phyloP scores from a whole-genome alignment of 23 red algal species.

The Gracilariopsis chorda region DNA sequence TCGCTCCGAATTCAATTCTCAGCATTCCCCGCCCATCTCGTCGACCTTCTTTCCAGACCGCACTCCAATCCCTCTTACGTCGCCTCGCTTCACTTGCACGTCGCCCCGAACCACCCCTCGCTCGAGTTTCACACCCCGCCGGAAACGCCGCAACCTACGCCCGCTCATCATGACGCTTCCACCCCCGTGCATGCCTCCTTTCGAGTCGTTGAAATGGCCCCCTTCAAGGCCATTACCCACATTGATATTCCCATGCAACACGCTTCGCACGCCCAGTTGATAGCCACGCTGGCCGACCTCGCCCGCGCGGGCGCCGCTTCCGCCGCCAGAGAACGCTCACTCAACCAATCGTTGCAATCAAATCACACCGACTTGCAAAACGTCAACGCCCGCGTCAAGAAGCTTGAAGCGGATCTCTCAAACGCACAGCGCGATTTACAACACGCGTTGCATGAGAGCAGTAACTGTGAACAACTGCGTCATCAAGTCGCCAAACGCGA shows the following conservation, averaged over 20 bases:
- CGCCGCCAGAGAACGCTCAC: not conserved
- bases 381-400: not conserved
- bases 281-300: slow-evolving; percentile 15
- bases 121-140: not conserved
- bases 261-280: slow-evolving; percentile 2
- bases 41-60: not conserved
- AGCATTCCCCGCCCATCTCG: slow-evolving; percentile 32
- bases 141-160: too few relatives aligned
- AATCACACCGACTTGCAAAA: not conserved
- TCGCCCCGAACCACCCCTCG: not conserved
- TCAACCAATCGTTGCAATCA: not conserved
- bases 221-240: slow-evolving; percentile 44
- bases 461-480: not conserved
- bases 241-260: slow-evolving; percentile 18
- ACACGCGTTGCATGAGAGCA: not conserved
- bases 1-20: slow-evolving; percentile 47
- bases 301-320: not conserved
- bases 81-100: not conserved
- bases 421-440: not conserved
- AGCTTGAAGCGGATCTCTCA: not conserved
- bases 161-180: too few relatives aligned
- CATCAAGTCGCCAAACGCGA: too few relatives aligned
- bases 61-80: not conserved
- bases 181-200: not conserved
- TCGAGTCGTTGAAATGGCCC: slow-evolving; percentile 7